Evolutionary conservation across 306 rosid genomes (phyloP).

Genomic region (Gynostemma pentaphyllum): DNA sequence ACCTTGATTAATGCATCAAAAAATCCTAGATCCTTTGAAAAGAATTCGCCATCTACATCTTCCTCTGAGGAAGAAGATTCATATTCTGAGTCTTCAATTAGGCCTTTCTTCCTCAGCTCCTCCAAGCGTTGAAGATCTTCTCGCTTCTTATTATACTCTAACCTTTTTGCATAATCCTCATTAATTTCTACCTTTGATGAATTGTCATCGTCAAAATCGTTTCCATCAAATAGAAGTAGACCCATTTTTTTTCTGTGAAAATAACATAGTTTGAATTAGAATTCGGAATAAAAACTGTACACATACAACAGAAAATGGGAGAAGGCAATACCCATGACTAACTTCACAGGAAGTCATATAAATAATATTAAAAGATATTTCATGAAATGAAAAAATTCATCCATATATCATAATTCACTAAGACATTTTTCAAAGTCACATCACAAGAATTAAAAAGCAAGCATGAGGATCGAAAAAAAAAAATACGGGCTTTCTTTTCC

Average conservation of each 20-base stretch:
- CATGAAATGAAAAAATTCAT: too few species aligned
- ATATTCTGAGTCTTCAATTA: constrained; percentile 24
- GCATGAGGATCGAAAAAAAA: too few species aligned
- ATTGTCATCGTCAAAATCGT: constrained; percentile 46
- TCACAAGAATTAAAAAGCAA: too few species aligned
- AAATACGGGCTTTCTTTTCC: too few species aligned
- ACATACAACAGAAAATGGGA: neutral
- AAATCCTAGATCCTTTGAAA: constrained; percentile 25
- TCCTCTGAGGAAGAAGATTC: constrained; percentile 27
- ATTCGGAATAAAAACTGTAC: neutral
- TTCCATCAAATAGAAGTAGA: constrained; percentile 40
- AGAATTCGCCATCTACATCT: constrained; percentile 11
- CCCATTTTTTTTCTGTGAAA: constrained; percentile 17
- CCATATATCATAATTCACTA: too few species aligned
- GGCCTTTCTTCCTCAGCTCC: constrained; percentile 72
- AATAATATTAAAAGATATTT: too few species aligned
- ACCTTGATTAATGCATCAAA: constrained; percentile 62
- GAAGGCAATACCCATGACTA: too few species aligned
- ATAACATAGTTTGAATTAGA: neutral
- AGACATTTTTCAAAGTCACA: too few species aligned
- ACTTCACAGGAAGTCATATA: too few species aligned
- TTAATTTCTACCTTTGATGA: constrained; percentile 47
- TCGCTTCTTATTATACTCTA: constrained; percentile 71
- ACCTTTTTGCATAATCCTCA: constrained; percentile 31
- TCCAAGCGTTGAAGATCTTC: constrained; percentile 72